These are phyloP conservation scores for Paraglomus brasilianum DNA, from an alignment of 192 early-diverging fungal genomes.

Conservation along the genomic window DNA sequence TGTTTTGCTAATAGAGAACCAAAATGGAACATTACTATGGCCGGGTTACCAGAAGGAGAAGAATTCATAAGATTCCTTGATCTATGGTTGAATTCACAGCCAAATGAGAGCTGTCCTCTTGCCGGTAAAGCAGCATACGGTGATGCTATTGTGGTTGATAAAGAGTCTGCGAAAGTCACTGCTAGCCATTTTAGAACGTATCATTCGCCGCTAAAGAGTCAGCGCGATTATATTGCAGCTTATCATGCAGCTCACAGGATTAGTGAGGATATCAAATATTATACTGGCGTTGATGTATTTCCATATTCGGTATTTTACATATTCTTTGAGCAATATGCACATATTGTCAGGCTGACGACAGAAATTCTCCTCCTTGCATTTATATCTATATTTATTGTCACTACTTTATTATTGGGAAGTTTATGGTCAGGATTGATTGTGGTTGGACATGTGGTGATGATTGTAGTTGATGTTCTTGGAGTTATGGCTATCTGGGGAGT, in stretches of 20 bases:
- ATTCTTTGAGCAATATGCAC: slow-evolving; percentile 67
- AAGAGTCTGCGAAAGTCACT: slow-evolving; percentile 38
- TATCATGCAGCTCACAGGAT: slow-evolving; percentile 58
- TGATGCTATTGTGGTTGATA: slow-evolving; percentile 52
- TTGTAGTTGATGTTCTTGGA: slow-evolving; percentile 55
- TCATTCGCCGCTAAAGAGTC: slow-evolving; percentile 56
- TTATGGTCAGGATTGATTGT: slow-evolving; percentile 52
- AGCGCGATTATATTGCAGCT: slow-evolving; percentile 58
- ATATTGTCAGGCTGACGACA: slow-evolving; percentile 50
- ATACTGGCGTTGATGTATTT: slow-evolving; percentile 49
- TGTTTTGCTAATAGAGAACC: slow-evolving; percentile 48
- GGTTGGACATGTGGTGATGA: slow-evolving; percentile 57
- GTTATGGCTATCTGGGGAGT: slow-evolving; percentile 57
- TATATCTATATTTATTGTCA: slow-evolving; percentile 53
- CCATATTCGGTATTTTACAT: slow-evolving; percentile 66
- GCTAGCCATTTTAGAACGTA: slow-evolving; percentile 63
- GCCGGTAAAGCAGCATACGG: slow-evolving; percentile 66
- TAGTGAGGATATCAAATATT: slow-evolving; percentile 44
- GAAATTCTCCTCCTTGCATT: slow-evolving; percentile 52
- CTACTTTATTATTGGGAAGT: slow-evolving; percentile 49
- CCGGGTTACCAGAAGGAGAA: slow-evolving; percentile 51
- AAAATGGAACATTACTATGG: slow-evolving; percentile 58
- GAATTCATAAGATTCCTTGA: slow-evolving; percentile 54
- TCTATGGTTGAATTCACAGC: slow-evolving; percentile 51
- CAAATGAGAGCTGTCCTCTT: slow-evolving; percentile 56